Conservation (phyloP, 805 yeast genomes). For the Metschnikowia cerradonensis region DNA sequence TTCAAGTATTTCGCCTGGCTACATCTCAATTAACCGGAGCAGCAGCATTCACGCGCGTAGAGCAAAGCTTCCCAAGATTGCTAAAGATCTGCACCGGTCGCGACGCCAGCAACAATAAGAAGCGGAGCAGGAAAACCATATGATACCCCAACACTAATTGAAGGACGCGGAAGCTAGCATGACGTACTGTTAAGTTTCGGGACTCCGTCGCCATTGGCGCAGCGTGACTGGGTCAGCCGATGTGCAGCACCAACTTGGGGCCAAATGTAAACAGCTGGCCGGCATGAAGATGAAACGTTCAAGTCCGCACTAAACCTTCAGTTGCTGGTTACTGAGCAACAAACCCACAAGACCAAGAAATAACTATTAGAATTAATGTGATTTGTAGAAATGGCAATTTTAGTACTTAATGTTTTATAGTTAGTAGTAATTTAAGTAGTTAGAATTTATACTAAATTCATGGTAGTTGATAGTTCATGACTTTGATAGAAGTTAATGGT, state of each 20-base stretch:
- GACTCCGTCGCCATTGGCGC: not conserved
- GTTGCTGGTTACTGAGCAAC: too few relatives aligned
- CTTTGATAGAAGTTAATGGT: too few relatives aligned
- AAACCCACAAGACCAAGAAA: too few relatives aligned
- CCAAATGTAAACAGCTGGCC: not conserved
- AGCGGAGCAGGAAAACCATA: too few relatives aligned
- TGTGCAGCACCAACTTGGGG: not conserved
- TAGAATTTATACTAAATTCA: too few relatives aligned
- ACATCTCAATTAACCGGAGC: not conserved
- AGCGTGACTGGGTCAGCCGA: not conserved
- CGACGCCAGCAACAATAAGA: not conserved
- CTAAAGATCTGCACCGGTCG: not conserved
- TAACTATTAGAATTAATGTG: too few relatives aligned
- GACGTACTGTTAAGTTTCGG: not conserved
- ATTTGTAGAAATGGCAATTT: too few relatives aligned
- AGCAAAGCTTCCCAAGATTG: not conserved
- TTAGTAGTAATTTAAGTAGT: too few relatives aligned
- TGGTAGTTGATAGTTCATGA: too few relatives aligned
- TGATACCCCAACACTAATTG: too few relatives aligned
- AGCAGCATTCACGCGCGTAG: not conserved
- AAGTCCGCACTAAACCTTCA: too few relatives aligned
- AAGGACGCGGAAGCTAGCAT: not conserved
- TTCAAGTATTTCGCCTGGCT: constrained; percentile 61
- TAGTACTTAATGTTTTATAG: too few relatives aligned
- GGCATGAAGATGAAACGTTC: not conserved